Conservation (phyloP, 106 monocot genomes). For the Narthecium ossifragum region DNA sequence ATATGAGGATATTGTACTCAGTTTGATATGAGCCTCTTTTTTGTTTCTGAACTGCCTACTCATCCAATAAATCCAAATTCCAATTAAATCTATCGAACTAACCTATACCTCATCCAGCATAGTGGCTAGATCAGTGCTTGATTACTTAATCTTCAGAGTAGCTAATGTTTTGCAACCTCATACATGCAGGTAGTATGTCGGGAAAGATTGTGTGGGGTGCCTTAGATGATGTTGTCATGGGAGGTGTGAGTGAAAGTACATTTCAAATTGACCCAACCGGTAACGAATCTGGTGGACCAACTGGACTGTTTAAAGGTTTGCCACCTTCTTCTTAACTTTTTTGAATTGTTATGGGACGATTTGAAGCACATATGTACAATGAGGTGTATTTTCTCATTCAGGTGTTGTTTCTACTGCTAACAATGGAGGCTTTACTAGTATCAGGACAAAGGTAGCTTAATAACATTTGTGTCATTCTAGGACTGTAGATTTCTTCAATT, state of each 20-base stretch:
- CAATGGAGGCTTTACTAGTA: conserved; percentile 94
- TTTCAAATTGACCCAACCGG: conserved; percentile 73
- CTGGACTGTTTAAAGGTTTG: conserved; percentile 91
- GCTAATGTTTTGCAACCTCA: background rate
- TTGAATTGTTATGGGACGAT: background rate
- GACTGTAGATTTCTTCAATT: no score
- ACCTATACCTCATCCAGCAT: no score
- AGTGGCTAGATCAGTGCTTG: no score
- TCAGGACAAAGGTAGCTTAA: conserved; percentile 78
- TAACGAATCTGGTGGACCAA: conserved; percentile 69
- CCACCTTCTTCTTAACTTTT: conserved; percentile 11
- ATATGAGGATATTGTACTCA: no score
- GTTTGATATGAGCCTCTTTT: no score
- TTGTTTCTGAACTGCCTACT: no score
- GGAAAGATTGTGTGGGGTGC: conserved; percentile 79
- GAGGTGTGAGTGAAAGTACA: conserved; percentile 91
- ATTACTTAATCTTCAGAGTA: no score
- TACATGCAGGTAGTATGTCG: conserved; percentile 41
- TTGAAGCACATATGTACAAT: background rate
- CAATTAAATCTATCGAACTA: no score
- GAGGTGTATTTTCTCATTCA: conserved; percentile 11
- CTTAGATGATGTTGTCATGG: conserved; percentile 99
- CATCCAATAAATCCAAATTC: no score
- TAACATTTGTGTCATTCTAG: background rate
- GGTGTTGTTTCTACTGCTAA: conserved; percentile 91